Base-by-base conservation (phyloP, 116 monocot genomes). In the Trichopus zeylanicus region DNA sequence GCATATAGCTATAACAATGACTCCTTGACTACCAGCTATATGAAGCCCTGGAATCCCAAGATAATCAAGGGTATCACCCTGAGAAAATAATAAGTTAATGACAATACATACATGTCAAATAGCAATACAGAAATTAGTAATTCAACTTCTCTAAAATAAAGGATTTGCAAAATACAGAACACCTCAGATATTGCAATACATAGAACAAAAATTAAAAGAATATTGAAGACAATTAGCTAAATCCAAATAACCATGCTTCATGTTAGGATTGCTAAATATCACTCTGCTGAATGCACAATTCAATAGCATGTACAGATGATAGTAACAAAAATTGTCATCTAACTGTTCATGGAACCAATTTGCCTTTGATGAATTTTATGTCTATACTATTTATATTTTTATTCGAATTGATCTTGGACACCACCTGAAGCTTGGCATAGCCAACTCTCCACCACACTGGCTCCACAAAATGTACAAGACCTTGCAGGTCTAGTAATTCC, bases 371-470 rank as follows among this genome's bases (percentile, higher is more conserved):
- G 1, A 13, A 42, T 42, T n/a, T 0, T 42, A 42, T 42, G 42
- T 42, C n/a, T 7, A 13, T 42, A n/a, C n/a, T 18, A 42, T n/a
- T n/a, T 2, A 42, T 15, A 42, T 1, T 16, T 42, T 15, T 4
- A 42, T 42, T 42, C 3, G 18, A 42, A 42, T 13, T 16, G 18
- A 42, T 42, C 13, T 15, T 42, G 15, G 15, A 16, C n/a, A 37
- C 70, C 46, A 74, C 90, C 82, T 98, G 75, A 66, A 98, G 85
- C 55, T 98, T 98, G 25, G 98, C 91, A 74, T 98, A 98, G 26
- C 98, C 98, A 70, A 98, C 98, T 69, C 61, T 78, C 98, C 98
- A 91, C 98, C 91, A 98, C 0, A 91, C 91, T 51, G 98, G 88
- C 62, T 98, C 98, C 26, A 80, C 79, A 72, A 98, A 98, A 53